Evolutionary conservation across 164 flowering plant genomes (phyloP), one percentile per base, ranked within the genome.

Genomic region (Buxus sempervirens): DNA sequence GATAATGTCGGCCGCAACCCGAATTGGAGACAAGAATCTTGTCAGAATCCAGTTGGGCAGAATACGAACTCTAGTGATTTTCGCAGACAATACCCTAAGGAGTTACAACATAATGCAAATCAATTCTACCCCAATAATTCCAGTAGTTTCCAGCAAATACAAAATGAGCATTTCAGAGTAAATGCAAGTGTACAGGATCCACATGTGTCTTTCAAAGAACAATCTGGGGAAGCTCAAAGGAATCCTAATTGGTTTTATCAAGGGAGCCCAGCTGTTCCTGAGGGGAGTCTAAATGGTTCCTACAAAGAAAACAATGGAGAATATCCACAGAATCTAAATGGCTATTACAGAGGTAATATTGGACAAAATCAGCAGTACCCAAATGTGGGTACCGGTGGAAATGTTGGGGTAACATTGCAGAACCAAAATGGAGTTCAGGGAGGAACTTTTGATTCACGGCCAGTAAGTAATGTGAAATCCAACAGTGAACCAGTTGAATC

Each of bases 401-500:
- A 16, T 21, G 36, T 27, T 67, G 70, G 73, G 42, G 62, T 59
- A 6, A 32, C n/a, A 32, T 58, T 19, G 62, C 75, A 63, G 54
- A 38, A 26, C 53, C 32, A 24, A 28, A 54, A 53, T 67, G 61
- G 60, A 42, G 27, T 54, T 60, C 61, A 58, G 54, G 63, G 70
- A 71, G 59, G 54, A n/a, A 54, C 41, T 20, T 55, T 53, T 28
- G 58, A n/a, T 51, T 67, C 54, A 60, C 65, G 55, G 60, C 21
- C 25, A 21, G 26, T 28, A 6, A 70, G 27, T 23, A 48, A 36
- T 66, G 24, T 28, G 10, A 27, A 60, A 42, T 65, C 64, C 28
- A 60, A 60, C 27, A 76, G 25, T 10, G 79, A 66, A 55, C 58
- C 67, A 2, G 62, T 41, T 71, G 83, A 72, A 36, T 45, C 69